These are phyloP conservation scores for Leonotis leonurus DNA, from an alignment of 257 asterid genomes.

Conservation along the genomic window DNA sequence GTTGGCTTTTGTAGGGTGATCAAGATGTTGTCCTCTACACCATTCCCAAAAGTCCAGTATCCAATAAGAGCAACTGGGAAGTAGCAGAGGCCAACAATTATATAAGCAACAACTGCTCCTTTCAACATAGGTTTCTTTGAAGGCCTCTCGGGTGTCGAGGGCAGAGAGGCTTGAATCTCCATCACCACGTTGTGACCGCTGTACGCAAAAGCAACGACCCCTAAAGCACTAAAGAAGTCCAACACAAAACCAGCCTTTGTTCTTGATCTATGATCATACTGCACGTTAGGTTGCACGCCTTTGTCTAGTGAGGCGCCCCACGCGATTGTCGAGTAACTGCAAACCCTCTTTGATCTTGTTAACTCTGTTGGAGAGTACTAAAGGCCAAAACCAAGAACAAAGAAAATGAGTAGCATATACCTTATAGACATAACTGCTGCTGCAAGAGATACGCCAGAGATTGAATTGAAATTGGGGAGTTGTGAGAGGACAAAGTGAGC, in stretches of 20 bases:
- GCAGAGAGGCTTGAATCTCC: constrained; percentile 39
- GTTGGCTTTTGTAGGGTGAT: constrained; percentile 8
- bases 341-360: no score
- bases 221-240: neutral
- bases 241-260: neutral
- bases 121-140: constrained; percentile 8
- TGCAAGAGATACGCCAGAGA: no score
- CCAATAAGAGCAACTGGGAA: constrained; percentile 21
- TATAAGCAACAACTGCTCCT: constrained; percentile 26
- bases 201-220: neutral
- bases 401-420: no score
- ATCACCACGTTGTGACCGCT: neutral
- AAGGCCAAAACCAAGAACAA: no score
- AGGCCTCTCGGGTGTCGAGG: constrained; percentile 31
- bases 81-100: constrained; percentile 22
- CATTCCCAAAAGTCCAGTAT: constrained; percentile 22
- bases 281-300: neutral
- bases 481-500: constrained; percentile 1
- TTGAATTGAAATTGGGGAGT: no score
- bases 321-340: constrained; percentile 5
- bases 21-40: constrained; percentile 16
- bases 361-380: no score
- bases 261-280: neutral
- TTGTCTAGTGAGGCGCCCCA: neutral
- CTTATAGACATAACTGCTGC: neutral